A percentile compares a stretch with the other conserved stretches of the same genome.
These are phyloP conservation scores for Fusarium caatingaense DNA, from an alignment of 2,329 filamentous ascomycete species.

Conservation along the genomic window DNA sequence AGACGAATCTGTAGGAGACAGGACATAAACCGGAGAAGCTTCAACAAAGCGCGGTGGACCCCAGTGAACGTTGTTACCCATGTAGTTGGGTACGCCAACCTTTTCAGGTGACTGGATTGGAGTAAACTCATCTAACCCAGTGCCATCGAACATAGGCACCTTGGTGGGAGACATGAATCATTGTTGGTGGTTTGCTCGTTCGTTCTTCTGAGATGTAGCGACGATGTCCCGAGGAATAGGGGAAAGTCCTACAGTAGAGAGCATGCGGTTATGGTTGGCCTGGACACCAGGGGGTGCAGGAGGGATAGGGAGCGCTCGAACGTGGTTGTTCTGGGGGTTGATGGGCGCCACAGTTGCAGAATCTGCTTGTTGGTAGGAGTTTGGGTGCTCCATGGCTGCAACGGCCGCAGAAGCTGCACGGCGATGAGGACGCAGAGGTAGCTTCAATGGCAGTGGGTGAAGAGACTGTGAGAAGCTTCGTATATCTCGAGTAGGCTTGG, in stretches of 20 bases:
- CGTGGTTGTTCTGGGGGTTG: not conserved
- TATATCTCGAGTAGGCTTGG: constrained; percentile 25
- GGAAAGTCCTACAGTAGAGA: not conserved
- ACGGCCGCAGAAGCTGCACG: constrained; percentile 1
- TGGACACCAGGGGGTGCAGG: not conserved
- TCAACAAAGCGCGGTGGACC: constrained; percentile 1
- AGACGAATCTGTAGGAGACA: constrained; percentile 15
- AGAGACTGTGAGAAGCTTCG: not conserved
- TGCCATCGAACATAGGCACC: not conserved
- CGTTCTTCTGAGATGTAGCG: not conserved
- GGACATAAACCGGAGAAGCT: not conserved
- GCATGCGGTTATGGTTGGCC: not conserved
- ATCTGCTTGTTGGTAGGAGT: not conserved
- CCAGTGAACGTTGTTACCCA: constrained; percentile 6
- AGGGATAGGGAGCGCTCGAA: constrained; percentile 2
- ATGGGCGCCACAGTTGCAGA: not conserved
- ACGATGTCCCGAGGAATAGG: not conserved
- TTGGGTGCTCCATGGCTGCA: not conserved
- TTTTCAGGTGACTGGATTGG: constrained; percentile 19
- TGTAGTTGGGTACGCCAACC: not conserved
- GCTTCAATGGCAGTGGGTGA: not conserved
- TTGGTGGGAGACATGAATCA: not conserved
- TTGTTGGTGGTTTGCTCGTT: not conserved
- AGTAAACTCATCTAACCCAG: constrained; percentile 5
- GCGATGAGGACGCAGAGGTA: constrained; percentile 21